Conservation (phyloP, 495 filamentous ascomycete species). For the Tuber brumale region DNA sequence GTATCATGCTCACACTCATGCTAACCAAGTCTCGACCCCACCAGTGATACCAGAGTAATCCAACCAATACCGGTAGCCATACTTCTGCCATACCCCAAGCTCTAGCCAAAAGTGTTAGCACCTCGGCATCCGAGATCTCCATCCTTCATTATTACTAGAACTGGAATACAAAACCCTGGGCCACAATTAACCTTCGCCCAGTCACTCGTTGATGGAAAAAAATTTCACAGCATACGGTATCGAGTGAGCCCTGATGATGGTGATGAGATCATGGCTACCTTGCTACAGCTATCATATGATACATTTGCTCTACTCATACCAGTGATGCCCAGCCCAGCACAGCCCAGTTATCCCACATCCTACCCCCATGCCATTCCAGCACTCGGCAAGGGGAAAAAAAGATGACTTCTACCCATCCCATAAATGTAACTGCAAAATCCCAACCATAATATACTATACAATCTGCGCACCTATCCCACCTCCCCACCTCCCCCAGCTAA, state of each 20-base stretch:
- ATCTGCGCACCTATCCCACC: not conserved
- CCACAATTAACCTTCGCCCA: not conserved
- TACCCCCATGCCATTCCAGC: not conserved
- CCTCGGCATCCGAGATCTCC: not conserved
- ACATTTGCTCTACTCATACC: not conserved
- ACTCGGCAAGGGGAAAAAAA: not conserved
- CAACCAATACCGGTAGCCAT: too few species aligned
- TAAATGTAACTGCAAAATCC: slow-evolving; percentile 4
- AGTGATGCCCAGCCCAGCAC: not conserved
- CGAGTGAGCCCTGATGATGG: not conserved
- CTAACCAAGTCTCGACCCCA: too few species aligned
- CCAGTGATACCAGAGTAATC: too few species aligned
- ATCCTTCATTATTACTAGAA: not conserved
- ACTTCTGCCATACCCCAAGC: not conserved
- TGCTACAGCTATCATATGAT: not conserved
- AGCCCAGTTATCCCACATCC: not conserved
- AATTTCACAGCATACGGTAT: not conserved
- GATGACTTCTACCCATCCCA: not conserved
- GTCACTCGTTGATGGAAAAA: not conserved
- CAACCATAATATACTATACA: not conserved
- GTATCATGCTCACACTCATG: too few species aligned
- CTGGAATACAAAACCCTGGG: not conserved
- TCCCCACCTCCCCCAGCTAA: not conserved
- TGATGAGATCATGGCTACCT: not conserved
- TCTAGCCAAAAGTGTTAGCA: not conserved